A percentile compares a stretch with the other conserved stretches of the same genome.
phyloP scores from a whole-genome alignment of 2,329 filamentous ascomycete genomes.

The Thielaviopsis ethacetica region DNA sequence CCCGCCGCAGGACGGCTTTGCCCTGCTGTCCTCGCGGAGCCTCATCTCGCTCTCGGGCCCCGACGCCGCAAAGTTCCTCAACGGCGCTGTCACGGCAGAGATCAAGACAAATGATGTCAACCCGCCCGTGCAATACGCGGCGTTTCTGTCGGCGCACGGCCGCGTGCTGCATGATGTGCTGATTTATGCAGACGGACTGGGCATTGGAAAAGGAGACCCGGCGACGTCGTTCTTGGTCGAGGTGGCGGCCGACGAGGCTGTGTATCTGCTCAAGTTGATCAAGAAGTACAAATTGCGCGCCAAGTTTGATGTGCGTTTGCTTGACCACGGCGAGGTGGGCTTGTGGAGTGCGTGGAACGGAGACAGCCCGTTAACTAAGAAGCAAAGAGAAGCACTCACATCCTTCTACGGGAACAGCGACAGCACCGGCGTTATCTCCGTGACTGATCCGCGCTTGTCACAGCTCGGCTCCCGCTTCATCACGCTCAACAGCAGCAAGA shows the following conservation, averaged over 20 bases:
- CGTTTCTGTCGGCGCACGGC: slow-evolving; percentile 73
- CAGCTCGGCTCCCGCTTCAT: slow-evolving; percentile 37
- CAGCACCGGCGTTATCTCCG: slow-evolving; percentile 17
- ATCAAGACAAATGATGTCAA: slow-evolving; percentile 25
- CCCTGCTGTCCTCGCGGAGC: slow-evolving; percentile 52
- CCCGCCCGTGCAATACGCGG: slow-evolving; percentile 52
- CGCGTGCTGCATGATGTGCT: slow-evolving; percentile 81
- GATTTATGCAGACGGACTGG: slow-evolving; percentile 45
- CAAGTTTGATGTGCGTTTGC: slow-evolving; percentile 52
- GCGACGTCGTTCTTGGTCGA: slow-evolving; percentile 49
- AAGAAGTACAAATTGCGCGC: slow-evolving; percentile 74
- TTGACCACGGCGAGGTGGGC: slow-evolving; percentile 46
- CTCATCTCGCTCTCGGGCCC: slow-evolving; percentile 65
- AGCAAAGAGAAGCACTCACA: background rate
- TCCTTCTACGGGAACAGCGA: background rate
- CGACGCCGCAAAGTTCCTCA: slow-evolving; percentile 71
- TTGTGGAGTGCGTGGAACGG: slow-evolving; percentile 66
- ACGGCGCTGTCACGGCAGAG: slow-evolving; percentile 70
- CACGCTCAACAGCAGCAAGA: slow-evolving; percentile 14
- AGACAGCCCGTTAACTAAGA: slow-evolving; percentile 14
- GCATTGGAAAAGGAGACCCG: slow-evolving; percentile 12
- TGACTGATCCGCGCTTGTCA: slow-evolving; percentile 37
- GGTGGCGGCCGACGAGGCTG: slow-evolving; percentile 53
- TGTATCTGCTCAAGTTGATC: slow-evolving; percentile 51
- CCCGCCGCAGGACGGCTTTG: slow-evolving; percentile 30